Conservation (phyloP, 768 basidiomycete genomes). For the Rhizopogon roseolus region DNA sequence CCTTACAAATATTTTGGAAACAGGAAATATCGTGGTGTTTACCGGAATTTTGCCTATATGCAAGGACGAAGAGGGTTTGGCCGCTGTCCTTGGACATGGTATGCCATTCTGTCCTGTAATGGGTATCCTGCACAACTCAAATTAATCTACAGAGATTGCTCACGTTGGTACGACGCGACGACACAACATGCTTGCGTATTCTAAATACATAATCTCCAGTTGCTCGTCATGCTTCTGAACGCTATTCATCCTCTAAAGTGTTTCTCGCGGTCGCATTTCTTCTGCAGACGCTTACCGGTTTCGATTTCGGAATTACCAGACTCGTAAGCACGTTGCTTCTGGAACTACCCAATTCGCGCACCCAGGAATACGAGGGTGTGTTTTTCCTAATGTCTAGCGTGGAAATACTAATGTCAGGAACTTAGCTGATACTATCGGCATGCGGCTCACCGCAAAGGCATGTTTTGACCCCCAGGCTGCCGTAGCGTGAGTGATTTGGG, state of each 20-base stretch:
- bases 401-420: neutral
- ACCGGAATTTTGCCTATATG: slow-evolving; percentile 84
- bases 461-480: slow-evolving; percentile 84
- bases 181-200: neutral
- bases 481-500: slow-evolving; percentile 47
- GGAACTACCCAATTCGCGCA: slow-evolving; percentile 80
- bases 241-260: slow-evolving; percentile 38
- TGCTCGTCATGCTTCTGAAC: slow-evolving; percentile 52
- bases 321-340: slow-evolving; percentile 47
- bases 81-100: slow-evolving; percentile 86
- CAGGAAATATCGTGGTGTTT: slow-evolving; percentile 80
- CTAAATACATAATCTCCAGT: slow-evolving; percentile 32
- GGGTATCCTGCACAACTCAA: neutral
- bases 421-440: slow-evolving; percentile 81
- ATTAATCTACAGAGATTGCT: slow-evolving; percentile 59
- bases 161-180: slow-evolving; percentile 49
- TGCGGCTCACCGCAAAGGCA: slow-evolving; percentile 74
- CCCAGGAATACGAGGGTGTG: slow-evolving; percentile 75
- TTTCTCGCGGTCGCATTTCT: slow-evolving; percentile 35
- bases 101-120: neutral
- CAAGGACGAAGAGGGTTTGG: slow-evolving; percentile 74
- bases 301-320: slow-evolving; percentile 50
- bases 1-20: neutral
- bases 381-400: neutral
- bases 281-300: slow-evolving; percentile 43